Evolutionary conservation across 306 rosid genomes (phyloP), one percentile per base, ranked within the genome.

Genomic region (Prunus mume): DNA sequence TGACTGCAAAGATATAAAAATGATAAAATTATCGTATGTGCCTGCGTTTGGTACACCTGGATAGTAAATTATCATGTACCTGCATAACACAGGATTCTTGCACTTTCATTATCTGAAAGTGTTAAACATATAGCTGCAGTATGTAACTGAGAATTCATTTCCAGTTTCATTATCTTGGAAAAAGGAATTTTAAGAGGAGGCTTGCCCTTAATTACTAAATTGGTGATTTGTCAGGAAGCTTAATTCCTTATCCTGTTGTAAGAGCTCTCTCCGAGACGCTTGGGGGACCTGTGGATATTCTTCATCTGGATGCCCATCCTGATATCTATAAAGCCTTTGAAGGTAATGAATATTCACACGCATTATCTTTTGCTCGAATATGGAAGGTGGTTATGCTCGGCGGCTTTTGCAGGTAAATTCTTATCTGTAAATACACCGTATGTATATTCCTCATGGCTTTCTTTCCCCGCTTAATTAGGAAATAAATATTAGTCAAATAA

Each of bases 341-440:
- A 32, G 34, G 98, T 61, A 94, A 91, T 74, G 82, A 85, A 55
- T 91, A 90, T 75, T 94, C 98, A 2, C 98, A 94, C 75, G 98
- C 98, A 60, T 94, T 97, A 70, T 94, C 97, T 72, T 94, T 94
- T 89, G 98, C 98, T 65, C 91, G 96, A 50, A 86, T 58, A 91
- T 91, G 97, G 97, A 94, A 82, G 98, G 98, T 28, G 87, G 93
- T 80, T 91, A 91, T 87, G 98, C 87, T 69, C 81, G 98, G 74
- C 83, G 93, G 32, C 98, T 94, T 43, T 87, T 94, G 88, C 98
- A 94, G 96, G 98, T 85, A 85, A 79, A n/a, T 77, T 75, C 61
- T 78, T 72, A 56, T 19, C 51, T 80, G 28, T 46, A 17, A 58
- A 27, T 56, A 20, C 54, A 22, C 24, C 28, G 34, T 20, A 19